These are phyloP conservation scores for Dissophora ornata DNA, from an alignment of 192 early-diverging fungal genomes.

Conservation along the genomic window DNA sequence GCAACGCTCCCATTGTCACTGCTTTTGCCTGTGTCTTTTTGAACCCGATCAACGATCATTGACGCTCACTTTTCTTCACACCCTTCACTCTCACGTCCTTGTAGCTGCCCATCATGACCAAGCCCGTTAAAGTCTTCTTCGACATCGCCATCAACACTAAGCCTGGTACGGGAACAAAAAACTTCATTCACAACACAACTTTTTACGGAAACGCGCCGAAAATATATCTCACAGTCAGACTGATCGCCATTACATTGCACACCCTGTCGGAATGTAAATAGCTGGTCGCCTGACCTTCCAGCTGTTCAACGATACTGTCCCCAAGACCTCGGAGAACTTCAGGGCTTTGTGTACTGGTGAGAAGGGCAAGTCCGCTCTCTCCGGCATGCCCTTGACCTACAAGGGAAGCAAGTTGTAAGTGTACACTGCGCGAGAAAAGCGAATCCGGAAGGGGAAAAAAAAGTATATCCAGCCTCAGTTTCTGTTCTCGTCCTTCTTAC, in stretches of 20 bases:
- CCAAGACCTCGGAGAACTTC: conserved; percentile 98
- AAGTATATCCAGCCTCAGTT: no score
- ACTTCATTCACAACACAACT: no score
- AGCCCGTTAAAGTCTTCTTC: conserved; percentile 74
- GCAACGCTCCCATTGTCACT: no score
- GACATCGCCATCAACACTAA: conserved; percentile 75
- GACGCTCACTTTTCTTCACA: not conserved
- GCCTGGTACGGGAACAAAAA: conserved; percentile 27
- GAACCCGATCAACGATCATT: not conserved
- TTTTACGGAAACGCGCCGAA: not conserved
- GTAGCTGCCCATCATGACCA: conserved; percentile 64
- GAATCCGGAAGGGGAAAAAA: no score
- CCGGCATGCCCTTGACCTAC: conserved; percentile 72
- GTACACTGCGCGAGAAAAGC: no score
- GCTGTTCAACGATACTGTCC: conserved; percentile 84
- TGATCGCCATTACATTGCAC: not conserved
- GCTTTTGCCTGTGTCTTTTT: no score
- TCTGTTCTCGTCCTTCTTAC: no score
- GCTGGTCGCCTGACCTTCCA: conserved; percentile 69
- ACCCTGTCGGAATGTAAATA: not conserved
- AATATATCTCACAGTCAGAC: not conserved
- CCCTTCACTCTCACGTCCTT: not conserved
- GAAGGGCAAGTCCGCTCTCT: conserved; percentile 61
- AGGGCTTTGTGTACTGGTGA: conserved; percentile 75
- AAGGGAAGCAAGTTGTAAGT: conserved; percentile 66